A percentile compares a stretch with the other conserved stretches of the same genome.
These are phyloP conservation scores for Thermomyces lanuginosus DNA, from an alignment of 2,329 filamentous ascomycete genomes.

Conservation along the genomic window DNA sequence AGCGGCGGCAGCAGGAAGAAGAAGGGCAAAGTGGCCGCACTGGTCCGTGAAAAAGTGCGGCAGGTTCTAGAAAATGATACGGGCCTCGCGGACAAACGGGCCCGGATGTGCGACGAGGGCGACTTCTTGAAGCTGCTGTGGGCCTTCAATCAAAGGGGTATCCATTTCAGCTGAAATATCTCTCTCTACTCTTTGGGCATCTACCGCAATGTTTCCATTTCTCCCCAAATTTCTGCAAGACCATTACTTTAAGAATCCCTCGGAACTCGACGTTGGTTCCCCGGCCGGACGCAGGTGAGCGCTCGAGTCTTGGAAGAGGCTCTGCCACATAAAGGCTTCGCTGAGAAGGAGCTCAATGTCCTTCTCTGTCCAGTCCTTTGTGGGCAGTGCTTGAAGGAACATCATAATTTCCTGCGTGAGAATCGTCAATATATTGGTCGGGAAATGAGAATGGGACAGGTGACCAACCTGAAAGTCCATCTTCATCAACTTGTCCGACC, in stretches of 20 bases:
- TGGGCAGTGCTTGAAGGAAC: conserved; percentile 91
- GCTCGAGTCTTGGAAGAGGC: conserved; percentile 81
- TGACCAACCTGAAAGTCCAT: conserved; percentile 64
- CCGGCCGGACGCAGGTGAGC: conserved; percentile 51
- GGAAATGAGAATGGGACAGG: no score
- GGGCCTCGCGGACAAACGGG: conserved; percentile 60
- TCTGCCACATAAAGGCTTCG: conserved; percentile 98
- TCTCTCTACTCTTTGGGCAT: no score
- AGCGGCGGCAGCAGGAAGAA: conserved; percentile 45
- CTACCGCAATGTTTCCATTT: no score
- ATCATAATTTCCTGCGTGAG: conserved; percentile 80
- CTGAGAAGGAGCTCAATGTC: conserved; percentile 91
- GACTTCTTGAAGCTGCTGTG: conserved; percentile 71
- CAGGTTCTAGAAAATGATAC: conserved; percentile 72
- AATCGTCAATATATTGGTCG: no score
- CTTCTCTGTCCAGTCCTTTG: conserved; percentile 89
- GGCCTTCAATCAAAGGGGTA: conserved; percentile 80
- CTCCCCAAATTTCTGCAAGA: no score
- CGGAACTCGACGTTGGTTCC: conserved; percentile 18
- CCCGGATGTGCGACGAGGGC: conserved; percentile 78
- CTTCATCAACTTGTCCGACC: conserved; percentile 83
- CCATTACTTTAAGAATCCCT: no score
- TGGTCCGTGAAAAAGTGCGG: conserved; percentile 75
- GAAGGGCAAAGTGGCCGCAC: conserved; percentile 61
- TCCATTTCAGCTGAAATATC: no score